Evolutionary conservation across 1,284 basidiomycete species (phyloP), one percentile per base, ranked within the genome.

Genomic region (Xerocomus nothofagi): DNA sequence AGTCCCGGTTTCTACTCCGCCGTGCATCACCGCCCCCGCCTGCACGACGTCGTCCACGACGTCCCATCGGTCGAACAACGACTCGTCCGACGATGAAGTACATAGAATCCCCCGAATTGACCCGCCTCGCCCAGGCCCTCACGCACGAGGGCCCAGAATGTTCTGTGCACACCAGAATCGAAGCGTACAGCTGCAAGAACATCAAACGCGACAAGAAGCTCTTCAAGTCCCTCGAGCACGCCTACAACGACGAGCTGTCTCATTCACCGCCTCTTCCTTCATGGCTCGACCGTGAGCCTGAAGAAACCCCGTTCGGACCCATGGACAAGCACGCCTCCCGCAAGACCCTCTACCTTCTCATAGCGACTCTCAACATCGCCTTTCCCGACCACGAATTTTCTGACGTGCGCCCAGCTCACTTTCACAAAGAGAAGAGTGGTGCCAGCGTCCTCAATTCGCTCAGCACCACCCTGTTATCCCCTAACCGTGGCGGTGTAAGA

Each of bases 331-430:
- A 84, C 47, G 74, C 80, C 31, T 86, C 89, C 30, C 79, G 93
- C 62, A 95, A 94, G 80, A 93, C 89, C 2, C 82, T 95, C 44
- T 94, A 91, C 75, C 82, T 97, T 47, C 88, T 99, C 65, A 98
- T 99, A 61, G 90, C 93, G 14, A 95, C 94, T 4, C 87, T 99
- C 63, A 99, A 99, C 73, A 84, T 93, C 60, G 95, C 96, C 3
- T 99, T 97, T 68, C 95, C 95, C 0, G 96, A 98, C 77, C 86
- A 98, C 72, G 95, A 98, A 67, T 99, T 99, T 73, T 92, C 91
- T 20, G 87, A 92, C 63, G 91, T 98, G 47, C 84, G 90, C 30
- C 91, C 94, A 0, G 87, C 88, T 27, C 91, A 97, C 61, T 99
- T 99, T 69, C 87, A 82, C 70, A 88, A 82, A 56, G 88, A 93